A percentile compares a stretch with the other conserved stretches of the same genome.
phyloP scores from a whole-genome alignment of 1,284 basidiomycete species.

The Butyriboletus appendiculatus region DNA sequence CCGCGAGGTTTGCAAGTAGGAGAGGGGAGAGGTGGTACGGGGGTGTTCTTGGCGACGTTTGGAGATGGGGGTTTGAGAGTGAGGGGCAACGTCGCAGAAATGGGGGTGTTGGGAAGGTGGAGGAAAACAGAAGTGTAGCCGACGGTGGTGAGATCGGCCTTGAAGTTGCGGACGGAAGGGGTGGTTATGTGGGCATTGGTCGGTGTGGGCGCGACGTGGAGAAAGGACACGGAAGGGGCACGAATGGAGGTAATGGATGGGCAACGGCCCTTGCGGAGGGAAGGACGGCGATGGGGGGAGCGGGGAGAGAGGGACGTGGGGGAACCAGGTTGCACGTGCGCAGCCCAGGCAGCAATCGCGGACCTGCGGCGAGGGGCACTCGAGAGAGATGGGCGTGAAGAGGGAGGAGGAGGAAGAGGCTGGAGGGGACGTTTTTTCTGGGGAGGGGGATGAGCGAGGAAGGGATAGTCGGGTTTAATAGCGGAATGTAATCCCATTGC shows the following conservation, averaged over 20 bases:
- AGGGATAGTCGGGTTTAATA: conserved; percentile 35
- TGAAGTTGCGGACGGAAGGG: conserved; percentile 44
- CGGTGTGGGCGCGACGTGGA: conserved; percentile 44
- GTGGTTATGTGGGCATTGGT: conserved; percentile 38
- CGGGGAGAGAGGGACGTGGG: conserved; percentile 53
- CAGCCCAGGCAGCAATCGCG: conserved; percentile 55
- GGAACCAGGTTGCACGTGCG: conserved; percentile 66
- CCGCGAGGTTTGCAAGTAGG: conserved; percentile 17
- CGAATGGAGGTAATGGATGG: conserved; percentile 36
- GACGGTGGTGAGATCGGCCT: conserved; percentile 52
- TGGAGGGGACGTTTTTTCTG: conserved; percentile 32
- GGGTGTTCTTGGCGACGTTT: neutral
- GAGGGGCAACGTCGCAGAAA: conserved; percentile 38
- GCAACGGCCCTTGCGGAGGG: conserved; percentile 35
- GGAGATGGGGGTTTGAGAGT: conserved; percentile 15
- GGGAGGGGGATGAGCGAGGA: conserved; percentile 45
- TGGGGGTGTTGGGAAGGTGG: conserved; percentile 53
- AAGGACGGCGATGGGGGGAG: conserved; percentile 44
- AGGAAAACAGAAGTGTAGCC: conserved; percentile 69
- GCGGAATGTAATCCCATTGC: conserved; percentile 12
- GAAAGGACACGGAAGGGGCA: conserved; percentile 44
- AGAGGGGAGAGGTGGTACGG: conserved; percentile 17
- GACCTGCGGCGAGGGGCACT: conserved; percentile 34
- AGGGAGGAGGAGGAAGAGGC: conserved; percentile 23
- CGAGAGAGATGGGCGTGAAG: conserved; percentile 11